These are phyloP conservation scores for Trichoderma breve DNA, from an alignment of 2,329 filamentous ascomycete genomes.

Conservation along the genomic window DNA sequence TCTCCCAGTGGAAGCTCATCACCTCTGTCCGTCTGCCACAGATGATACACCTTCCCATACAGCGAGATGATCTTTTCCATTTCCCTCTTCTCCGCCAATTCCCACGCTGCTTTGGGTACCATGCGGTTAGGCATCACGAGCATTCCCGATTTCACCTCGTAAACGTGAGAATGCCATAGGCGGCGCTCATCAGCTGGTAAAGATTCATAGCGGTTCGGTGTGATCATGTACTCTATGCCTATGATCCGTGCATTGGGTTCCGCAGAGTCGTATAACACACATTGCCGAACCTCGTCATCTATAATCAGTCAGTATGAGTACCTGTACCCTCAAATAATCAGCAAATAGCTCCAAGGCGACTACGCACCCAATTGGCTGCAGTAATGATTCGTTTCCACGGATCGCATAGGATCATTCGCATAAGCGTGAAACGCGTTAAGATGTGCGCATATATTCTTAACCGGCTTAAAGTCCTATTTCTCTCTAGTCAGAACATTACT, in stretches of 20 bases:
- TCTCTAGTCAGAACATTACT: not conserved
- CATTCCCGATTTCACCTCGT: slow-evolving; percentile 76
- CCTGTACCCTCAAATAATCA: slow-evolving; percentile 37
- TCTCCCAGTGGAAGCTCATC: slow-evolving; percentile 55
- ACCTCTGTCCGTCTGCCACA: slow-evolving; percentile 81
- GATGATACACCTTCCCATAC: slow-evolving; percentile 82
- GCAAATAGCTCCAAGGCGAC: not conserved
- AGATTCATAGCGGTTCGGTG: slow-evolving; percentile 62
- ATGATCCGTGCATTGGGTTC: slow-evolving; percentile 68
- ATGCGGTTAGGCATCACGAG: slow-evolving; percentile 69
- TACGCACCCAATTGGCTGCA: slow-evolving; percentile 66
- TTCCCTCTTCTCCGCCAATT: slow-evolving; percentile 72
- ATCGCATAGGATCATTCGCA: slow-evolving; percentile 65
- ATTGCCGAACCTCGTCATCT: slow-evolving; percentile 70
- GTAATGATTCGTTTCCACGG: slow-evolving; percentile 80
- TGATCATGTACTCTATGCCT: slow-evolving; percentile 87
- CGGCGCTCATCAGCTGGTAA: slow-evolving; percentile 66
- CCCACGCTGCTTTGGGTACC: slow-evolving; percentile 64
- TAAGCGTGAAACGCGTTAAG: slow-evolving; percentile 87
- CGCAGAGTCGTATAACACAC: slow-evolving; percentile 76
- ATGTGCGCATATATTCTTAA: slow-evolving; percentile 76
- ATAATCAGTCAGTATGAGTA: not conserved
- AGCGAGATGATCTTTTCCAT: slow-evolving; percentile 73
- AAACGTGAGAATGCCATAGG: slow-evolving; percentile 76
- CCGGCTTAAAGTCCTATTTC: slow-evolving; percentile 61